phyloP scores from a whole-genome alignment of 305 asterid genomes.

The Fraxinus nigra region DNA sequence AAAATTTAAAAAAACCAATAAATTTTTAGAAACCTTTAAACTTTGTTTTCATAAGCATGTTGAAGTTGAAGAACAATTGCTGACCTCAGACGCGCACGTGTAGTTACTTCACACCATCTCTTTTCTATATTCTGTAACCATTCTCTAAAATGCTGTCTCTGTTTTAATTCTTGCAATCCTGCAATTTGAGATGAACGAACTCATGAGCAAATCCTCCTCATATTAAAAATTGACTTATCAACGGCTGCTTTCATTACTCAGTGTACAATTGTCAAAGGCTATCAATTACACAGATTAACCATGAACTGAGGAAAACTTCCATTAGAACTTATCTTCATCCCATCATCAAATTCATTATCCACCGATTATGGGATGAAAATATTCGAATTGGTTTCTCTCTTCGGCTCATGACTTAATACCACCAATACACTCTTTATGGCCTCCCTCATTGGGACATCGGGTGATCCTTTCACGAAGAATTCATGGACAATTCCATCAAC shows the following conservation, averaged over 20 bases:
- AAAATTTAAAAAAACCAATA: neutral
- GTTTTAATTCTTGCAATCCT: neutral
- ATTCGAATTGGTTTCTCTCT: constrained; percentile 22
- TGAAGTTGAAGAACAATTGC: neutral
- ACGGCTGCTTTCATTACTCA: neutral
- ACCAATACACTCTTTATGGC: constrained; percentile 32
- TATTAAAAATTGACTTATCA: neutral
- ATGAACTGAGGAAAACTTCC: neutral
- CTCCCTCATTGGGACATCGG: constrained; percentile 34
- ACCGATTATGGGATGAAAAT: constrained; percentile 1
- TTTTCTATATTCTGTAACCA: no score
- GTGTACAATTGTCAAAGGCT: neutral
- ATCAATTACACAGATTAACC: neutral
- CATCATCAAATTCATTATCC: neutral
- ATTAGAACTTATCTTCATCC: no score
- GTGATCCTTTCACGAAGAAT: constrained; percentile 58
- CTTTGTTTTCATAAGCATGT: neutral
- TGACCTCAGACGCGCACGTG: neutral
- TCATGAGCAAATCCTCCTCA: neutral
- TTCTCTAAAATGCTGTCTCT: neutral
- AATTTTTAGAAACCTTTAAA: neutral
- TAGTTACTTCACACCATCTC: no score
- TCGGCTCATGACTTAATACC: constrained; percentile 43
- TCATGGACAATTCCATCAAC: constrained; percentile 56
- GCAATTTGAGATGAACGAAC: neutral